Evolutionary conservation across 208 protist species (phyloP).

Genomic region (Trypanosoma melophagium): DNA sequence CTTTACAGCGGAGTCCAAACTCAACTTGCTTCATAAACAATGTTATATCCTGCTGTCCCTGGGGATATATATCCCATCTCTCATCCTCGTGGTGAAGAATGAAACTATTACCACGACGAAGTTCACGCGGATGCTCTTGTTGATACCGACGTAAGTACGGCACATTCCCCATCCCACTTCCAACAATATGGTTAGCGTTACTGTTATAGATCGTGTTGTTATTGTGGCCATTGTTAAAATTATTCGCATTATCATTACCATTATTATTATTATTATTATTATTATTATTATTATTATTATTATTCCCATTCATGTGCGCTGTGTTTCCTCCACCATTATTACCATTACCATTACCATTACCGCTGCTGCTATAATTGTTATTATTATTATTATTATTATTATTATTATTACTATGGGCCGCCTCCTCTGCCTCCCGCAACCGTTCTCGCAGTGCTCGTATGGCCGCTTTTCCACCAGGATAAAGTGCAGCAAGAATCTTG

Average conservation of each 20-base stretch:
- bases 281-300: no score
- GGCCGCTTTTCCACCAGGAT: conserved; percentile 58
- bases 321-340: no score
- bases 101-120: conserved; percentile 13
- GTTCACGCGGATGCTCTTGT: conserved; percentile 6
- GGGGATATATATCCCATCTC: conserved; percentile 9
- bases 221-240: no score
- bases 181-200: no score
- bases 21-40: conserved; percentile 88
- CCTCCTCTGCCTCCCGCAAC: conserved; percentile 54
- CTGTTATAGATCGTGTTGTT: no score
- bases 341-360: no score
- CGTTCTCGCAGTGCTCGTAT: conserved; percentile 70
- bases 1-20: conserved; percentile 68
- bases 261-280: no score
- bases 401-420: no score
- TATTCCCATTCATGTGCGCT: no score
- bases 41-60: conserved; percentile 52
- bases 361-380: no score
- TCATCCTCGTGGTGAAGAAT: conserved; percentile 21
- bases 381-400: no score
- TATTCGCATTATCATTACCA: no score
- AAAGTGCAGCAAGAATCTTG: conserved; percentile 70
- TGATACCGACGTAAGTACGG: conserved; percentile 5
- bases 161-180: background rate